Evolutionary conservation across 1,139 yeast species (phyloP), one percentile per base, ranked within the genome.

Genomic region (Sugiyamaella pinicola): DNA sequence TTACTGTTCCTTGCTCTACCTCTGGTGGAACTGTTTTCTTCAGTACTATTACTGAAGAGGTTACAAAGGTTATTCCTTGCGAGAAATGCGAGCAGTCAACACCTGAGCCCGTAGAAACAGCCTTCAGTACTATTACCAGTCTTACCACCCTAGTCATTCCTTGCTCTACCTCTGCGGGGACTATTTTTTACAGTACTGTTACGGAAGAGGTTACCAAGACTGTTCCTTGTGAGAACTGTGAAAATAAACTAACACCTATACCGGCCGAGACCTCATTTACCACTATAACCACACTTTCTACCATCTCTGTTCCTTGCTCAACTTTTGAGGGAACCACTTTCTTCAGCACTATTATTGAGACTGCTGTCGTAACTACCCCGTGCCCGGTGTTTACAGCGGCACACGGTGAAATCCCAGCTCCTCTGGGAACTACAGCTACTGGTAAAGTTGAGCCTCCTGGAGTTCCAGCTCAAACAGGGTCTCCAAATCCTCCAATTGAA

Each of bases 121-220:
- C 40, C 6, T 33, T 28, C 28, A 35, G 34, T 24, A 49, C 55
- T 7, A 41, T 45, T 13, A 49, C 53, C 1, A 47, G 33, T 28
- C 39, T 40, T n/a, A 52, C 49, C n/a, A 55, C 58, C 17, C 50
- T 52, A 10, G 52, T 54, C 22, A 47, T 52, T 29, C 55, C 58
- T 29, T 52, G 55, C 24, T 39, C 50, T 10, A 52, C 49, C 13
- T 22, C 34, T 21, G 55, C 21, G 13, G 49, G 47, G n/a, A 33
- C 49, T 5, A 50, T 52, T n/a, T 34, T 33, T 13, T 51, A 29
- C 34, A 29, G 44, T 31, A 50, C 56, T 26, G 29, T 51, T 34
- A 47, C 52, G 28, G 49, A 48, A 28, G 46, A 39, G 18, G 29
- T 48, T 24, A 40, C 49, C 8, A 31, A 22, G 10, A 51, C 54